Evolutionary conservation across 2,329 filamentous ascomycete species (phyloP), one percentile per base, ranked within the genome.

Genomic region (Rhinocladiella mackenziei): DNA sequence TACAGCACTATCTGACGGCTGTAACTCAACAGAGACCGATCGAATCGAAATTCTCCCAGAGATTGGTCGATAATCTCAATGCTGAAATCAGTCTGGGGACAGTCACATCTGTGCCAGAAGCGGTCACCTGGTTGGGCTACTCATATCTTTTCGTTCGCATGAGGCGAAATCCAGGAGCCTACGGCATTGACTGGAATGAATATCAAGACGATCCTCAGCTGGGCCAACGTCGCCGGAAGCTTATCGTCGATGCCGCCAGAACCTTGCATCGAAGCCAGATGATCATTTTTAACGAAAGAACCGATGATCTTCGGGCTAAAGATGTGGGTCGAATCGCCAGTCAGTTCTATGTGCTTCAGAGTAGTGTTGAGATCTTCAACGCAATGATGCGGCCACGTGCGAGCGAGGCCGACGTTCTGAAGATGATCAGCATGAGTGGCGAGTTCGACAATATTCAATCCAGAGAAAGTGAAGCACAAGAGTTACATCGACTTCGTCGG

Each of bases 381-480:
- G 80, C 80, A 4, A 84, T 92, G 83, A 97, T 98, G 92, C 77
- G 78, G 39, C 83, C 88, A 1, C 78, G 81, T 18, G 83, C 88
- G 7, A 88, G 85, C 0, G 92, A 98, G 66, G 89, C 89, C 4
- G 92, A 98, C 60, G 83, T 96, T 34, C 72, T 98, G 41, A 86
- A 85, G 60, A 97, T 98, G 89, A 89, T 98, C 60, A 89, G 88
- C 56, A 89, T 92, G 85, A 95, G 89, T 62, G 89, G 89, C 54
- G 92, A 98, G 64, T 98, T 98, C 57, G 89, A 97, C 69, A 95
- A 98, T 55, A 86, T 98, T 30, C 89, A 96, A 61, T 89, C 86
- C 4, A 76, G 94, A 50, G 92, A 98, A 43, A 92, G 72, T 39
- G 94, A 98, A 65, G 83, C 84, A 44, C 86, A 89, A 58, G 94